Base-by-base conservation (phyloP, 257 asterid genomes). In the Scutellaria barbata region DNA sequence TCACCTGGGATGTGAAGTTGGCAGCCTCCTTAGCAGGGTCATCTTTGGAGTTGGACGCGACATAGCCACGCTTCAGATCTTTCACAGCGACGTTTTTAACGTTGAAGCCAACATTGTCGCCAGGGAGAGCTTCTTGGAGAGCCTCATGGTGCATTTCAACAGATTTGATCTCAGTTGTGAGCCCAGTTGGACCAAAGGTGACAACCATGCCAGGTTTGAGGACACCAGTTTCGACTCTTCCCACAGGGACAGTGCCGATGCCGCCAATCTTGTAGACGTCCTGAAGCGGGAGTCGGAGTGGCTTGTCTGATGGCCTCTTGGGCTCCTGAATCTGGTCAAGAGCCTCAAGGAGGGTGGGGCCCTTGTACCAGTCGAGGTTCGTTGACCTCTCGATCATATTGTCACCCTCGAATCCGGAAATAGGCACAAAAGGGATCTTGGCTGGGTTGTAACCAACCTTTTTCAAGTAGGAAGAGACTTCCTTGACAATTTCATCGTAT, bases 331-430 rank as follows among this genome's bases (percentile, higher is more conserved):
- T 74, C 75, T 7, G 11, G 77, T 81, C 85, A 18, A 81, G 82
- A 12, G 85, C 82, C 4, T 81, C 85, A 8, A 81, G 82, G 56
- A 81, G 85, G n/a, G 85, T 81, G 3, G 85, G 85, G 1, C 82
- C 85, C 69, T 81, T 81, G 82, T 81, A 81, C 85, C 85, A 81
- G 63, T 81, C 85, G 0, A 81, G 85, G 75, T 74, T 81, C 39
- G 80, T 65, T 4, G 81, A 80, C 56, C 84, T 73, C 66, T 80
- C 81, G 7, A 80, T 80, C 84, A 80, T 80, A 56, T 80, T 80
- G 62, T 80, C 84, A 17, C 84, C 84, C 77, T 80, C 84, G 51
- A 80, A 76, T 54, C 84, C 81, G 25, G 84, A 80, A 51, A 80
- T 80, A 1, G 84, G 84, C 47, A 80, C 84, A 14, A 80, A 80